A percentile compares a stretch with the other conserved stretches of the same genome.
Evolutionary conservation across 257 asterid species (phyloP).

Genomic region (Lycium ferocissimum): DNA sequence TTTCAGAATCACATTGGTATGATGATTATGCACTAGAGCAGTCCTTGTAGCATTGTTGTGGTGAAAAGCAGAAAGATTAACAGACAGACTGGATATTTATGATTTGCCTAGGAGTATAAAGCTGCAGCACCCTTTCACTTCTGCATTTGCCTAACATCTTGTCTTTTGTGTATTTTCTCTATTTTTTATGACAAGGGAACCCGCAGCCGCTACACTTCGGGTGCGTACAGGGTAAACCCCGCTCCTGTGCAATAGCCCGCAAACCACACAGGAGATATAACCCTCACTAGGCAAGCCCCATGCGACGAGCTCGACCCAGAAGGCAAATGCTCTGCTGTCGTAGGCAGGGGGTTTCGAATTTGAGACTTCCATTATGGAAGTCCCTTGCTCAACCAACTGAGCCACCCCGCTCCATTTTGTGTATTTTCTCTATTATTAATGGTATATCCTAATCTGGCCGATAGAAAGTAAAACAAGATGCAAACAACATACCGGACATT

Average conservation of each 20-base stretch:
- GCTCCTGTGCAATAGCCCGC: too few species aligned
- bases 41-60: not conserved
- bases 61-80: not conserved
- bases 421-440: conserved; percentile 8
- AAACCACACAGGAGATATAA: too few species aligned
- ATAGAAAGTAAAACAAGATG: conserved; percentile 32
- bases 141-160: not conserved
- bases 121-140: conserved; percentile 8
- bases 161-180: not conserved
- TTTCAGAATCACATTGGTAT: not conserved
- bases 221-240: too few species aligned
- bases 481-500: conserved; percentile 63
- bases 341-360: too few species aligned
- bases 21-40: not conserved
- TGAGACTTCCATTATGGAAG: too few species aligned
- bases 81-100: conserved; percentile 3
- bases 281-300: too few species aligned
- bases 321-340: too few species aligned
- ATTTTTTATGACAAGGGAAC: not conserved
- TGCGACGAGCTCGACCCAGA: too few species aligned
- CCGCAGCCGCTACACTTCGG: too few species aligned
- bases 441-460: not conserved
- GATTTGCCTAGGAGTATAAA: not conserved
- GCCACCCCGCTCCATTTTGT: not conserved
- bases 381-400: too few species aligned